Conservation (phyloP, 73 alveolate species). For the Paramecium pentaurelia region DNA sequence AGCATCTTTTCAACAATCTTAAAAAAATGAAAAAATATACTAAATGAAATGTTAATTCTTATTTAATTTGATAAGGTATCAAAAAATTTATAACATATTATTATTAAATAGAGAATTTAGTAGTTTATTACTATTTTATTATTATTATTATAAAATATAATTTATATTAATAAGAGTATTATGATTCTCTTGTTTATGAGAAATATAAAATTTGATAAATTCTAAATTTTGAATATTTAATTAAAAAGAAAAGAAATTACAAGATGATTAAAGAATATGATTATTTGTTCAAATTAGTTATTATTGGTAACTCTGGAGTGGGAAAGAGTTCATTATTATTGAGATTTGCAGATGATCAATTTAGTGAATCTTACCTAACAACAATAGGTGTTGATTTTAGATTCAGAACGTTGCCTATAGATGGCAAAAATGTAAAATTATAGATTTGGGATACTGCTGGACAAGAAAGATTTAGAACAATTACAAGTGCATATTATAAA, state of each 20-base stretch:
- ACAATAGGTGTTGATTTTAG: conserved; percentile 92
- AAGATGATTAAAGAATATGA: conserved; percentile 63
- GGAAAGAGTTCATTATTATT: conserved; percentile 83
- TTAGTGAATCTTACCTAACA: conserved; percentile 80
- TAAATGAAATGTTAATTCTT: background rate
- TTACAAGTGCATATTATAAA: conserved; percentile 70
- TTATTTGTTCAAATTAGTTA: conserved; percentile 80
- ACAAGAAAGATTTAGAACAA: conserved; percentile 90
- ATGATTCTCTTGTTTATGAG: background rate
- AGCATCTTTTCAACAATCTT: background rate
- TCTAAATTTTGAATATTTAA: background rate
- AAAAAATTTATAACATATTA: too few species aligned
- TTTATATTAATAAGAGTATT: background rate
- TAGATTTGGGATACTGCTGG: conserved; percentile 99
- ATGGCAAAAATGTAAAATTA: conserved; percentile 70
- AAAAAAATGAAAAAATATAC: background rate
- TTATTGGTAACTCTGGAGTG: conserved; percentile 87
- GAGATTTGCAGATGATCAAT: conserved; percentile 87
- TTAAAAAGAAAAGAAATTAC: background rate
- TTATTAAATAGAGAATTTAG: too few species aligned
- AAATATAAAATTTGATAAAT: background rate
- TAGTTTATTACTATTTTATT: too few species aligned
- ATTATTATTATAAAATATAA: too few species aligned
- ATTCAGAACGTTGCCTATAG: conserved; percentile 56
- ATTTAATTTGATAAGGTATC: too few species aligned